A percentile compares a stretch with the other conserved stretches of the same genome.
These are phyloP conservation scores for Metschnikowia colocasiae DNA, from an alignment of 805 yeast genomes.

Conservation along the genomic window DNA sequence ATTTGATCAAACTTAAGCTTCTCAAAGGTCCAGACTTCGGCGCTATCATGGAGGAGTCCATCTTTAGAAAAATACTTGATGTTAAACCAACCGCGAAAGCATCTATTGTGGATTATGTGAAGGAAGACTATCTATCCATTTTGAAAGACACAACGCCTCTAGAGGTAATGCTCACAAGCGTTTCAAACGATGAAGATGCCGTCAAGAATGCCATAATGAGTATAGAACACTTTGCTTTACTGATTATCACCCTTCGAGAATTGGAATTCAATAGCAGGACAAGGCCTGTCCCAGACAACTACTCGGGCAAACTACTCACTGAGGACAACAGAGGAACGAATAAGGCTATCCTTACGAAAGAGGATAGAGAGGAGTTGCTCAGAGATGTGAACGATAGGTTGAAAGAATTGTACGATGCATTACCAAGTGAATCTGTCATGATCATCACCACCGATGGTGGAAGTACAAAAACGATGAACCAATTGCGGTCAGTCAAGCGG, in stretches of 20 bases:
- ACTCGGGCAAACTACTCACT: constrained; percentile 17
- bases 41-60: constrained; percentile 16
- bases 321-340: constrained; percentile 10
- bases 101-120: constrained; percentile 26
- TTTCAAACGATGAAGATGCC: constrained; percentile 58
- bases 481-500: constrained; percentile 43
- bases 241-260: constrained; percentile 56
- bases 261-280: constrained; percentile 44
- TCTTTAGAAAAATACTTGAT: constrained; percentile 10
- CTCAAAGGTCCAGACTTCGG: constrained; percentile 69
- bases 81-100: constrained; percentile 16
- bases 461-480: constrained; percentile 47
- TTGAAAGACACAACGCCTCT: constrained; percentile 10
- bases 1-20: constrained; percentile 67
- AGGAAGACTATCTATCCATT: constrained; percentile 17
- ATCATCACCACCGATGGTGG: constrained; percentile 64
- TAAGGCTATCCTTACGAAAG: constrained; percentile 5
- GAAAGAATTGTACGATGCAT: constrained; percentile 41
- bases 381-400: constrained; percentile 44
- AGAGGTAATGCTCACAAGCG: constrained; percentile 32
- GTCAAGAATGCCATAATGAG: constrained; percentile 39
- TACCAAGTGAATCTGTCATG: constrained; percentile 60
- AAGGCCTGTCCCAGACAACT: constrained; percentile 21
- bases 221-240: constrained; percentile 41
- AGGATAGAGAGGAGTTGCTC: constrained; percentile 19